A percentile compares a stretch with the other conserved stretches of the same genome.
phyloP scores from a whole-genome alignment of 2,329 filamentous ascomycete species.

The Daldinia sp. region DNA sequence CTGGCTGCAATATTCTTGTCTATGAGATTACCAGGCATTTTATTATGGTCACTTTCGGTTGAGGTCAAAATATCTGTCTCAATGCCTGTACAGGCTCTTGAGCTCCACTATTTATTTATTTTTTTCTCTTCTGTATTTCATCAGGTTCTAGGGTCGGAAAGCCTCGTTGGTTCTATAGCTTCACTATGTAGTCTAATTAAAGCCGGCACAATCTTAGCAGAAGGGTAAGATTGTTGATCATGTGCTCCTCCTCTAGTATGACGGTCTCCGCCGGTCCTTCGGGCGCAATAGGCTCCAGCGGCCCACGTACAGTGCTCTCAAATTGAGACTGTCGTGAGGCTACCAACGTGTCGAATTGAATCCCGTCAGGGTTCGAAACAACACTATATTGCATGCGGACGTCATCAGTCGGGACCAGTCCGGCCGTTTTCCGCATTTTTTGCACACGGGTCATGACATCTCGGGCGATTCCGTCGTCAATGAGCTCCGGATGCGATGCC shows the following conservation, averaged over 20 bases:
- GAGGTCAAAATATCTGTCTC: background rate
- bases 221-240: constrained; percentile 33
- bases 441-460: constrained; percentile 96
- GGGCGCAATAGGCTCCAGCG: constrained; percentile 31
- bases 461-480: constrained; percentile 87
- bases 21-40: background rate
- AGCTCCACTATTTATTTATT: background rate
- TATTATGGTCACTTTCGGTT: background rate
- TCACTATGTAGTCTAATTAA: constrained; percentile 20
- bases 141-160: background rate
- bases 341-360: constrained; percentile 79
- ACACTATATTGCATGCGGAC: constrained; percentile 94
- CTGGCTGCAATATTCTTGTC: background rate
- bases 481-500: constrained; percentile 84
- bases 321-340: constrained; percentile 71
- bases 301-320: constrained; percentile 39
- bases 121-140: background rate
- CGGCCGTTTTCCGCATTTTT: constrained; percentile 91
- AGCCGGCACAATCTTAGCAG: constrained; percentile 34
- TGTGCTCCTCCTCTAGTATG: constrained; percentile 38
- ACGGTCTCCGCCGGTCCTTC: constrained; percentile 24
- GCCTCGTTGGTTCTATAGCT: background rate
- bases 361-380: constrained; percentile 79
- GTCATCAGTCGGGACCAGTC: constrained; percentile 90
- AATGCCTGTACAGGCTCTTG: background rate